Conservation (phyloP, 805 yeast species). For the Yarrowia deformans region DNA sequence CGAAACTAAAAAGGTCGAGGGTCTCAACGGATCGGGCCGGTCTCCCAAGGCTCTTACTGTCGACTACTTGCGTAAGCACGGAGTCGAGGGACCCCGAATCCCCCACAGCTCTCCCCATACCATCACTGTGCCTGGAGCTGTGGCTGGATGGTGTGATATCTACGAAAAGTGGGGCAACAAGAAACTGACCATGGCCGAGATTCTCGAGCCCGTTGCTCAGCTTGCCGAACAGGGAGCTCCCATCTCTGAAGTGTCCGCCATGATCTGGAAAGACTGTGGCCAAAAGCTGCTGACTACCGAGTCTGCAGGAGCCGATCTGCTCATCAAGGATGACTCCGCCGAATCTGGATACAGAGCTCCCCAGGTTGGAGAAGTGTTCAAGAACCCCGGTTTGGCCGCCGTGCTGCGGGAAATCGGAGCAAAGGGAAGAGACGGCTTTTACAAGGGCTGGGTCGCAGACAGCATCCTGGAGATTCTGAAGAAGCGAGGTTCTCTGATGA, state of each 20-base stretch:
- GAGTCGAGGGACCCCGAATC: constrained; percentile 59
- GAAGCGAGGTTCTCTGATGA: constrained; percentile 63
- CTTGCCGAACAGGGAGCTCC: constrained; percentile 74
- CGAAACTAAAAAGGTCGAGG: constrained; percentile 60
- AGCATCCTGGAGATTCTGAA: constrained; percentile 64
- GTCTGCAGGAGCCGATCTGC: constrained; percentile 50
- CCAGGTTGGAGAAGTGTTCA: constrained; percentile 62
- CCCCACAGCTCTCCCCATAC: constrained; percentile 62
- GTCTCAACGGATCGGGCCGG: constrained; percentile 79
- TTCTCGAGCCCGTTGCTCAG: constrained; percentile 57
- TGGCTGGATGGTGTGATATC: constrained; percentile 81
- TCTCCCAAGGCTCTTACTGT: constrained; percentile 61
- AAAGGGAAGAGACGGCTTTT: constrained; percentile 70
- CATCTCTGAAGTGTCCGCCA: constrained; percentile 65
- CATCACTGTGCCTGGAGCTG: constrained; percentile 78
- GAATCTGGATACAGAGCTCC: constrained; percentile 54
- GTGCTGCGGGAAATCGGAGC: constrained; percentile 61
- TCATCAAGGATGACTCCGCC: constrained; percentile 45
- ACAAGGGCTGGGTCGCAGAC: constrained; percentile 73
- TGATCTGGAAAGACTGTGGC: constrained; percentile 57
- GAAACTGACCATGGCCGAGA: constrained; percentile 63
- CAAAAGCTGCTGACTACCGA: constrained; percentile 52
- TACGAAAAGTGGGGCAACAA: constrained; percentile 76
- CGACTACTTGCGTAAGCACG: constrained; percentile 57
- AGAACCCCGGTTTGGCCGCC: constrained; percentile 61